These are phyloP conservation scores for Macaranga tanarius DNA, from an alignment of 441 rosid species.

Conservation along the genomic window DNA sequence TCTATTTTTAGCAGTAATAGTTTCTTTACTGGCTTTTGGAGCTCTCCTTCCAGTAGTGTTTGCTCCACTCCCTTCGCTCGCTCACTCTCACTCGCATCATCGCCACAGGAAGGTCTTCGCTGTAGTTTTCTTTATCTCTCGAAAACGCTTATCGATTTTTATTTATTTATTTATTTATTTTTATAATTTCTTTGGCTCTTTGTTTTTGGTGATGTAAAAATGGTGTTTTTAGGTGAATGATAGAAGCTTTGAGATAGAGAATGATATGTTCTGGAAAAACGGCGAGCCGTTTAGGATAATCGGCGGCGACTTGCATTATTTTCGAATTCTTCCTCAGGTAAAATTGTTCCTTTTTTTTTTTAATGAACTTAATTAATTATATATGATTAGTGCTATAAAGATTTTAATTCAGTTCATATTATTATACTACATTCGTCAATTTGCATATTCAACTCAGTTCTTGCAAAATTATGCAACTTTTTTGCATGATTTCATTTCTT, in stretches of 20 bases:
- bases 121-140: constrained; percentile 27
- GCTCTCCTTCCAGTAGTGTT: constrained; percentile 57
- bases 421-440: too few relatives aligned
- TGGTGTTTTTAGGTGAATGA: neutral
- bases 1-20: constrained; percentile 33
- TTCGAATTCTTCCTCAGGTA: constrained; percentile 89
- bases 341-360: too few relatives aligned
- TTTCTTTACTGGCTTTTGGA: constrained; percentile 40
- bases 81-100: constrained; percentile 27
- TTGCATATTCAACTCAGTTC: too few relatives aligned
- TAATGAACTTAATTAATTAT: too few relatives aligned
- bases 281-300: constrained; percentile 69
- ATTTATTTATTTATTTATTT: neutral
- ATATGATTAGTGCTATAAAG: too few relatives aligned
- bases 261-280: constrained; percentile 85
- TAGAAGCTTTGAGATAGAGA: constrained; percentile 51
- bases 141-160: neutral
- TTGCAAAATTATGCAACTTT: too few relatives aligned
- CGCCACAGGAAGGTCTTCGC: constrained; percentile 23
- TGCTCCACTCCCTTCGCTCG: constrained; percentile 59
- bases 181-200: neutral
- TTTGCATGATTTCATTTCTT: too few relatives aligned
- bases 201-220: neutral
- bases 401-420: too few relatives aligned
- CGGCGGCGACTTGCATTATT: constrained; percentile 95